These are phyloP conservation scores for Sporobolomyces roseus DNA, from an alignment of 768 basidiomycete species.

Conservation along the genomic window DNA sequence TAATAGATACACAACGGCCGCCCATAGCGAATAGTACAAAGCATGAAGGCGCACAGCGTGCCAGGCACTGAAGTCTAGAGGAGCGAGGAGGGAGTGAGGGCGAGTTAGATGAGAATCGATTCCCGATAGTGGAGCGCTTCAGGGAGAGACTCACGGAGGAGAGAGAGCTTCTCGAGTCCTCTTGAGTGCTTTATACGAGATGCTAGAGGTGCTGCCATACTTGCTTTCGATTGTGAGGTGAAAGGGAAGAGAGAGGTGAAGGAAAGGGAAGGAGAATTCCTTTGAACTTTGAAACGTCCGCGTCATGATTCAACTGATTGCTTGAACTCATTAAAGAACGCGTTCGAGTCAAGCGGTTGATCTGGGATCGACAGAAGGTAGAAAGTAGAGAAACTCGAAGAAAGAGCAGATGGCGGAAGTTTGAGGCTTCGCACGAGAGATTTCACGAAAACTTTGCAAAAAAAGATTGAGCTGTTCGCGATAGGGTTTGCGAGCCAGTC, in stretches of 20 bases:
- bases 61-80: conserved; percentile 30
- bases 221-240: background rate
- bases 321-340: no score
- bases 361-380: no score
- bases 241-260: background rate
- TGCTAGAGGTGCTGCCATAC: conserved; percentile 4
- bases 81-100: background rate
- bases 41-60: background rate
- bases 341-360: no score
- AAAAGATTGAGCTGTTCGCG: no score
- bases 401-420: no score
- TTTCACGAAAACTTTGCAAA: no score
- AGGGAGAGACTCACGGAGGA: conserved; percentile 20
- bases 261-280: background rate
- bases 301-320: no score
- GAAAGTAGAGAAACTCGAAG: no score
- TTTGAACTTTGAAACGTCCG: no score
- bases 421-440: no score
- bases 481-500: no score
- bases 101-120: background rate
- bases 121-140: no score
- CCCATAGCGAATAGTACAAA: conserved; percentile 14
- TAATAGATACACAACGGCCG: background rate
- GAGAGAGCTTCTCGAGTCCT: conserved; percentile 18
- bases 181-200: background rate